These are phyloP conservation scores for Thielaviopsis populi DNA, from an alignment of 2,329 filamentous ascomycete species.

Conservation along the genomic window DNA sequence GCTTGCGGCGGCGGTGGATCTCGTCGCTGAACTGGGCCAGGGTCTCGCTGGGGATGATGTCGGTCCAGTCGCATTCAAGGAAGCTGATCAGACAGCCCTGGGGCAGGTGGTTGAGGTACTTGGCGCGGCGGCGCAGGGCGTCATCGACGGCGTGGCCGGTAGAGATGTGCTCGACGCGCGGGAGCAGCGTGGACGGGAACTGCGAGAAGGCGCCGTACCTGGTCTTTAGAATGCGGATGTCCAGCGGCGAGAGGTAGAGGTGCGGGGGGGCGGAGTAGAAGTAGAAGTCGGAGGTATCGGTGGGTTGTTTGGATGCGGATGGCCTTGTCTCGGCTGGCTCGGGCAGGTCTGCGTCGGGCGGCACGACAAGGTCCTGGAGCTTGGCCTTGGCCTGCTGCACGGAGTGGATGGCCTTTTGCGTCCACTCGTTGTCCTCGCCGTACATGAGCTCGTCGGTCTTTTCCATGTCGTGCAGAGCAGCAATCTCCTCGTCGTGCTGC, in stretches of 20 bases:
- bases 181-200: constrained; percentile 75
- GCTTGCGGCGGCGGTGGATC: constrained; percentile 59
- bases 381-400: constrained; percentile 66
- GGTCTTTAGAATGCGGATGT: constrained; percentile 82
- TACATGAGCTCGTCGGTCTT: constrained; percentile 85
- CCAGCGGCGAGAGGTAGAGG: constrained; percentile 76
- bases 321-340: neutral
- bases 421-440: constrained; percentile 86
- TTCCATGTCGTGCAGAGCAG: constrained; percentile 59
- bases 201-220: constrained; percentile 70
- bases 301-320: neutral
- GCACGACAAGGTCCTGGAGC: constrained; percentile 25
- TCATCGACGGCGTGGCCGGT: constrained; percentile 81
- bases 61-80: constrained; percentile 88
- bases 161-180: constrained; percentile 76
- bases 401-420: constrained; percentile 61
- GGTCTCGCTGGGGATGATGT: constrained; percentile 61
- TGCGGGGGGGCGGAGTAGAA: constrained; percentile 83
- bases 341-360: neutral
- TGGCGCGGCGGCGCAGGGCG: constrained; percentile 63
- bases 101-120: constrained; percentile 75
- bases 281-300: constrained; percentile 27
- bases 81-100: constrained; percentile 85
- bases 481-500: constrained; percentile 68
- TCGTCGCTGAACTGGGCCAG: constrained; percentile 64